Evolutionary conservation across 495 filamentous ascomycete genomes (phyloP), one percentile per base, ranked within the genome.

Genomic region (Podospora australis): DNA sequence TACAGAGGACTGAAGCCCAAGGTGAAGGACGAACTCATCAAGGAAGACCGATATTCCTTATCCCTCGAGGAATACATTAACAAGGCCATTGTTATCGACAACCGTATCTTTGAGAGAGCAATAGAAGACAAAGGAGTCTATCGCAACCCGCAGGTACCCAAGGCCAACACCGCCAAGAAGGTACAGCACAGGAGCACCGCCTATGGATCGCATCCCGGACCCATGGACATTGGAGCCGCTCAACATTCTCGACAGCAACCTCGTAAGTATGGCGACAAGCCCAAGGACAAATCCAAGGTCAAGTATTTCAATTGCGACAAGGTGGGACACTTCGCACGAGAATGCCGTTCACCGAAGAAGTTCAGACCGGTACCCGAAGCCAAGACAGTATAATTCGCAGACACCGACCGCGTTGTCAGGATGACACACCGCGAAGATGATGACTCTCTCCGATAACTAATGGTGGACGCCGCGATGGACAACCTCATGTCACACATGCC

Each of bases 11-110:
- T 43, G 0, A 43, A 43, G n/a, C 19, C 11, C 4, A 8, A 43
- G 4, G 21, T 43, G 2, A 43, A 43, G 10, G 40, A 43, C 40
- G 40, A 43, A 0, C 40, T 43, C 20, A 43, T 43, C 21, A 43
- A 43, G 7, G 14, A 22, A 4, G 40, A 43, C 0, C 20, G 20
- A 8, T 16, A 43, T 2, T 11, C 40, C 0, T 22, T 13, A 8
- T 20, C 19, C 21, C 40, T 43, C 6, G 20, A 43, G 0, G 20
- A 43, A 8, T 43, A 43, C 3, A 26, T 43, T 11, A 43, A 43
- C 21, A 24, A 43, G 2, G 40, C 20, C 4, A 43, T 43, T 13
- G n/a, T 43, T 2, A 43, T 43, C 10, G 11, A 43, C 1, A 43
- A 43, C 40, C 40, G 40, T 0, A 20, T 43, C 0, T 43, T 43